phyloP scores from a whole-genome alignment of 345 rosid genomes.

The Cardamine chenopodiifolia region DNA sequence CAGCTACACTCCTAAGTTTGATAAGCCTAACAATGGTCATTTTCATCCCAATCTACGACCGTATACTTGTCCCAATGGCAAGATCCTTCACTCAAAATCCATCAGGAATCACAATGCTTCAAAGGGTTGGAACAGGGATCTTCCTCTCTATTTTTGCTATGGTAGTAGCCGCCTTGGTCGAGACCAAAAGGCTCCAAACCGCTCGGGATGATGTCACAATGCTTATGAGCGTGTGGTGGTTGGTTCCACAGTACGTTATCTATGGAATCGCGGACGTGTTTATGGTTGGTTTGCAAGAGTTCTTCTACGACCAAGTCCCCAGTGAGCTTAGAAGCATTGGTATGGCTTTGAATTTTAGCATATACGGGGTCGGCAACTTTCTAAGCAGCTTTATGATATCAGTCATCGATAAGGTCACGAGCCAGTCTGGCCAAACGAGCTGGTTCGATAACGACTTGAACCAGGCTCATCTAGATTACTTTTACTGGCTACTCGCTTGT shows the following conservation, averaged over 20 bases:
- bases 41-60: slow-evolving; percentile 56
- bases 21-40: slow-evolving; percentile 42
- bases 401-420: slow-evolving; percentile 45
- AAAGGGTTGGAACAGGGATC: slow-evolving; percentile 44
- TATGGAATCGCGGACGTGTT: slow-evolving; percentile 44
- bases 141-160: slow-evolving; percentile 33
- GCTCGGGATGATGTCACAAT: slow-evolving; percentile 21
- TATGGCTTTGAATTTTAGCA: slow-evolving; percentile 54
- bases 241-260: slow-evolving; percentile 44
- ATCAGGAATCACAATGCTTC: slow-evolving; percentile 48
- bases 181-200: slow-evolving; percentile 38
- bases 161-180: slow-evolving; percentile 47
- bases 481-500: slow-evolving; percentile 54
- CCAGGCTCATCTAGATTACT: slow-evolving; percentile 58
- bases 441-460: slow-evolving; percentile 59
- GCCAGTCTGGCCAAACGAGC: slow-evolving; percentile 42
- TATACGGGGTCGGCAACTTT: slow-evolving; percentile 56
- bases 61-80: slow-evolving; percentile 51
- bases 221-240: slow-evolving; percentile 47
- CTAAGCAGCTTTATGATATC: slow-evolving; percentile 55
- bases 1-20: slow-evolving; percentile 59
- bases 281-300: slow-evolving; percentile 60
- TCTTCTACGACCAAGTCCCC: slow-evolving; percentile 63
- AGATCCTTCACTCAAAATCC: slow-evolving; percentile 40
- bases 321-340: slow-evolving; percentile 56